Conservation (phyloP, 305 asterid species). For the Solanum hybrid region DNA sequence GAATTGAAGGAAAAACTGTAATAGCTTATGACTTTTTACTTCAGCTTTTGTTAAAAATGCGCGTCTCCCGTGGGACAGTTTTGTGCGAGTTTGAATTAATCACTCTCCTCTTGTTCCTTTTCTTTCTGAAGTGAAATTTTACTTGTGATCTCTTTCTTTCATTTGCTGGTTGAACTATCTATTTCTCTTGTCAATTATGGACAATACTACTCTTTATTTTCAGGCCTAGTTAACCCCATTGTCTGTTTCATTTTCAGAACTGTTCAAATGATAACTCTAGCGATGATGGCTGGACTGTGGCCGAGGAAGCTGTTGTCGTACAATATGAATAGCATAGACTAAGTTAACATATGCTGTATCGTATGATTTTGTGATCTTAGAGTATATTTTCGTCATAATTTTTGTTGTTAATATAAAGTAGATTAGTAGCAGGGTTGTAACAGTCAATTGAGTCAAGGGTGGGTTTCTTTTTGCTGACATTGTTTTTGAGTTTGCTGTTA, state of each 20-base stretch:
- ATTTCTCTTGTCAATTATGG: neutral
- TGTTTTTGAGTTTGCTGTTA: neutral
- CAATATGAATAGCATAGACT: conserved; percentile 34
- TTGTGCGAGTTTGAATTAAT: neutral
- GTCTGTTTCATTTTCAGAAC: conserved; percentile 28
- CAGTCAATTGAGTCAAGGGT: neutral
- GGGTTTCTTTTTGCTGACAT: neutral
- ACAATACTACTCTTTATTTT: neutral
- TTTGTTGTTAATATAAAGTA: neutral
- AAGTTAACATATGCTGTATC: neutral
- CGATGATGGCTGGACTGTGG: conserved; percentile 45
- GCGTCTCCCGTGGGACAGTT: neutral
- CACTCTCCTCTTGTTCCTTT: neutral
- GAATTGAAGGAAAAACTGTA: conserved; percentile 2
- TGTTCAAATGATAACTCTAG: conserved; percentile 33
- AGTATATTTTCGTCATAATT: neutral
- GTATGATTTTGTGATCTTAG: neutral
- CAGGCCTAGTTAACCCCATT: neutral
- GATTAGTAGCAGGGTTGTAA: neutral
- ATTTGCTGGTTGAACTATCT: neutral
- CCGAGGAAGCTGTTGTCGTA: conserved; percentile 55
- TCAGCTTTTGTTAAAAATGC: neutral
- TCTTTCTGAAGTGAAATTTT: neutral
- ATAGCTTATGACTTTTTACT: neutral
- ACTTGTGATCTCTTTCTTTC: neutral